Evolutionary conservation across 2,329 filamentous ascomycete genomes (phyloP).

Genomic region (Aureobasidium sp.): DNA sequence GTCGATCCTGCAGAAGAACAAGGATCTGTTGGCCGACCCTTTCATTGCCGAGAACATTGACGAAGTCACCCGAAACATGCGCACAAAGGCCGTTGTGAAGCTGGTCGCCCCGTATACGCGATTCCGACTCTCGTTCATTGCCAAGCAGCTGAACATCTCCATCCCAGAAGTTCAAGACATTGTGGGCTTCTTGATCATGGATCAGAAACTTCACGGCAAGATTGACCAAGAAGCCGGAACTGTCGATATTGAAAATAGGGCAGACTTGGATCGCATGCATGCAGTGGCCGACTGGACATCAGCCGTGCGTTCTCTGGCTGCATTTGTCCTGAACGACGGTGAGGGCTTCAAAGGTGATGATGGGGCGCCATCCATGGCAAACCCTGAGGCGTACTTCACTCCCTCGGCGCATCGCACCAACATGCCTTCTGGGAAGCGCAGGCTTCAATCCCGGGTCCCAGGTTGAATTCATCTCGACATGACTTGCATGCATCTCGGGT

Average conservation of each 20-base stretch:
- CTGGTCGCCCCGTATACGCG: conserved; percentile 91
- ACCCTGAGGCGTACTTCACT: conserved; percentile 15
- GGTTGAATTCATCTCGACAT: conserved; percentile 21
- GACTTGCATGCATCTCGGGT: conserved; percentile 13
- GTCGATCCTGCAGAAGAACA: conserved; percentile 76
- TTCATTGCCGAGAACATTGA: conserved; percentile 99
- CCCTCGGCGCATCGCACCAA: conserved; percentile 13
- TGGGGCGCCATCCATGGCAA: conserved; percentile 14
- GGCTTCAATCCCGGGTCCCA: conserved; percentile 22
- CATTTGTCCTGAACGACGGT: conserved; percentile 66
- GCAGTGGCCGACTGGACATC: conserved; percentile 67
- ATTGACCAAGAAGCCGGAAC: conserved; percentile 85
- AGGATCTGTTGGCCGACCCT: conserved; percentile 79
- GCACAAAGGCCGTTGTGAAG: conserved; percentile 89
- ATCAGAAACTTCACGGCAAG: conserved; percentile 76
- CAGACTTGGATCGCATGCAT: conserved; percentile 65
- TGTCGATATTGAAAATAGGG: conserved; percentile 69
- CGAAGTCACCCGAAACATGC: conserved; percentile 96
- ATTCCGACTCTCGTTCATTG: conserved; percentile 83
- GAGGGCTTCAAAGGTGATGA: conserved; percentile 60
- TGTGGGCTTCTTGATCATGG: conserved; percentile 86
- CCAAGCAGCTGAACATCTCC: conserved; percentile 77
- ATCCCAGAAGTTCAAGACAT: conserved; percentile 89
- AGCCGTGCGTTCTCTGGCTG: conserved; percentile 63
- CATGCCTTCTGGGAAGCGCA: conserved; percentile 25